Conservation (phyloP, 192 early-diverging fungal species). For the Mortierella alpina region DNA sequence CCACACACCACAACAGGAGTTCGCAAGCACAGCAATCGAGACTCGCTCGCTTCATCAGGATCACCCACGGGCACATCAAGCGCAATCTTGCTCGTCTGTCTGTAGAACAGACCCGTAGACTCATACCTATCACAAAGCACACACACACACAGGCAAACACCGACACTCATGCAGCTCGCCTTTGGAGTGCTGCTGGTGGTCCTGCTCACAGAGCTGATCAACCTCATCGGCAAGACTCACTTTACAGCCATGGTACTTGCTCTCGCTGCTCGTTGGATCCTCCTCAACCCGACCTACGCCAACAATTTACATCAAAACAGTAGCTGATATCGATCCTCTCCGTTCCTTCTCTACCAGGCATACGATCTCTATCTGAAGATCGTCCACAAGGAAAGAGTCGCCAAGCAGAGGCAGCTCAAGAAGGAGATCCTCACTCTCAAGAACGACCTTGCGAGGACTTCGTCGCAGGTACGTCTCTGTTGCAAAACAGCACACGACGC, state of each 20-base stretch:
- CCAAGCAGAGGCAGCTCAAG: slow-evolving; percentile 70
- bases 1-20: not conserved
- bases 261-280: not conserved
- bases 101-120: not conserved
- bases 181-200: slow-evolving; percentile 71
- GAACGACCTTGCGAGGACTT: slow-evolving; percentile 72
- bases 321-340: not conserved
- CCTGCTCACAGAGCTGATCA: slow-evolving; percentile 66
- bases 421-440: slow-evolving; percentile 71
- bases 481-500: no score
- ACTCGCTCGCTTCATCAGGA: not conserved
- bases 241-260: slow-evolving; percentile 60
- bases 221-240: slow-evolving; percentile 65
- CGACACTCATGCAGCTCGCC: slow-evolving; percentile 59
- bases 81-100: not conserved
- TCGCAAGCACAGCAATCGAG: not conserved
- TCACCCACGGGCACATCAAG: no score
- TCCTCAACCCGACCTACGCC: no score
- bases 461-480: slow-evolving; percentile 65
- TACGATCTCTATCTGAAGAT: slow-evolving; percentile 64
- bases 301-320: not conserved
- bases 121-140: not conserved
- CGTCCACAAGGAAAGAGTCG: slow-evolving; percentile 64
- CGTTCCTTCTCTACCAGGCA: slow-evolving; percentile 43
- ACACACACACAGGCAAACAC: not conserved